Conservation (phyloP, 805 yeast genomes). For the Ogataea allantospora region DNA sequence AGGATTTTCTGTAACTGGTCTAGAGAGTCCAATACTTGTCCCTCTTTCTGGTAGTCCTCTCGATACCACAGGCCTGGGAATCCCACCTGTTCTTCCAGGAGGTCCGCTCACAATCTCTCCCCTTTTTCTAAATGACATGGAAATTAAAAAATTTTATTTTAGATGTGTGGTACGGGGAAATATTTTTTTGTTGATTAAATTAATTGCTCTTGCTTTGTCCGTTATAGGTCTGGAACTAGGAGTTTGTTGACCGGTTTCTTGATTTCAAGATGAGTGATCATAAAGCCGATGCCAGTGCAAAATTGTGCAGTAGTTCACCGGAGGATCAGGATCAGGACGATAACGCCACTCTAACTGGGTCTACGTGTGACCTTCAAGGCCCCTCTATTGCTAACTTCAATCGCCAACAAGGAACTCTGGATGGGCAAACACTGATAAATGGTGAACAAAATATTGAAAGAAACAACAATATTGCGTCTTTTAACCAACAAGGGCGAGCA, state of each 20-base stretch:
- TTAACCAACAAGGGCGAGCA: slow-evolving; percentile 20
- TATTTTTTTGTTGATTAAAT: not conserved
- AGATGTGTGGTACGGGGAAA: slow-evolving; percentile 5
- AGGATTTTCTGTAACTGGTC: slow-evolving; percentile 5
- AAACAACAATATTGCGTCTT: slow-evolving; percentile 13
- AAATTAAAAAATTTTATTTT: slow-evolving; percentile 1
- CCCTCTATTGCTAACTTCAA: slow-evolving; percentile 25
- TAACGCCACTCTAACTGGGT: slow-evolving; percentile 24
- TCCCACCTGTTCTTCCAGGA: slow-evolving; percentile 13
- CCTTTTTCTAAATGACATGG: slow-evolving; percentile 60
- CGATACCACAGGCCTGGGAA: slow-evolving; percentile 8
- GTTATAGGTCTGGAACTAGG: not conserved
- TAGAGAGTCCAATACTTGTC: not conserved
- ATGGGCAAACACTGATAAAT: slow-evolving; percentile 30
- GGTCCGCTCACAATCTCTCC: slow-evolving; percentile 42
- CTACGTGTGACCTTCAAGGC: slow-evolving; percentile 7
- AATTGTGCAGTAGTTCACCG: not conserved
- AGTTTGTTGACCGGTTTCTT: not conserved
- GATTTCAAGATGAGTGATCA: slow-evolving; percentile 7
- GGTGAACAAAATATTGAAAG: slow-evolving; percentile 17
- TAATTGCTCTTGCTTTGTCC: slow-evolving; percentile 3
- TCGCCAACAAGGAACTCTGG: slow-evolving; percentile 23
- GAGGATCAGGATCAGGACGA: slow-evolving; percentile 17
- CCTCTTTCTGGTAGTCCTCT: slow-evolving; percentile 2
- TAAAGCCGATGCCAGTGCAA: slow-evolving; percentile 1